These are phyloP conservation scores for Heritiera littoralis DNA, from an alignment of 345 rosid genomes.

Conservation along the genomic window DNA sequence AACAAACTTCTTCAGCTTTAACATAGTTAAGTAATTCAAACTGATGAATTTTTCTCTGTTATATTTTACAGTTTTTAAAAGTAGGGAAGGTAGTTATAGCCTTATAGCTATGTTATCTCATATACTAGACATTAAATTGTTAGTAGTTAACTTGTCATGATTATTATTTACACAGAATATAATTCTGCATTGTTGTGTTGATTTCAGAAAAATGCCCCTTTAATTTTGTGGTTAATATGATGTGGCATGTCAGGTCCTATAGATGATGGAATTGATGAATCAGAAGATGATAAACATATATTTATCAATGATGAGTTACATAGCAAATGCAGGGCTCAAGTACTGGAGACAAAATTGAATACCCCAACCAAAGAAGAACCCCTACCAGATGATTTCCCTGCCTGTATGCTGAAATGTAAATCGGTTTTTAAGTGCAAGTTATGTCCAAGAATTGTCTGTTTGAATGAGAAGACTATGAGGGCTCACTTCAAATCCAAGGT, in stretches of 20 bases:
- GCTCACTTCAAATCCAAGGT: conserved; percentile 87
- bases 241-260: conserved; percentile 37
- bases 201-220: neutral
- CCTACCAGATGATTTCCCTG: conserved; percentile 48
- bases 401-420: conserved; percentile 62
- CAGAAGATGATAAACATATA: conserved; percentile 34
- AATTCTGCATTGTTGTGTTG: neutral
- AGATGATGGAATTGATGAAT: conserved; percentile 47
- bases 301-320: conserved; percentile 23
- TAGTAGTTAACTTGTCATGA: neutral
- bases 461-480: conserved; percentile 67
- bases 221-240: conserved; percentile 20
- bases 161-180: neutral
- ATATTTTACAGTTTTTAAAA: neutral
- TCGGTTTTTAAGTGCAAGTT: conserved; percentile 82
- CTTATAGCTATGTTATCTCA: neutral
- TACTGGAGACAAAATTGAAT: conserved; percentile 21
- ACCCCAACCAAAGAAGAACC: conserved; percentile 28
- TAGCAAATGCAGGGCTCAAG: conserved; percentile 16
- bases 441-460: conserved; percentile 69
- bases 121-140: neutral
- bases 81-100: neutral
- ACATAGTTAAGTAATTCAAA: neutral
- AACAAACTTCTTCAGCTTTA: neutral
- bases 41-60: neutral